Evolutionary conservation across 345 rosid genomes (phyloP).

Genomic region (Lepidium aucheri): DNA sequence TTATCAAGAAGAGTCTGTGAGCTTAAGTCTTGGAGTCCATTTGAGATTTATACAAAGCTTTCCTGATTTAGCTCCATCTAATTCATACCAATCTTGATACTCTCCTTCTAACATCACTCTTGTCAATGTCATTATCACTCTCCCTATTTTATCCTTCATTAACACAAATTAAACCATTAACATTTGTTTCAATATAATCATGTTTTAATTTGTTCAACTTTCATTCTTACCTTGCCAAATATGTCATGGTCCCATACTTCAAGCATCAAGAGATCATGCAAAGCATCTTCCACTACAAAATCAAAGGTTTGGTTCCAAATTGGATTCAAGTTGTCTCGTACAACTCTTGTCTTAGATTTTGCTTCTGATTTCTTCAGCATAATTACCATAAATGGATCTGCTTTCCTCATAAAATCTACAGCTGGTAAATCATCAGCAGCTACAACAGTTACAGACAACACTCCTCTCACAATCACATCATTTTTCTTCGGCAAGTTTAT

Average conservation of each 20-base stretch:
- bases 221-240: slow-evolving; percentile 58
- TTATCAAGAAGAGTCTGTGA: slow-evolving; percentile 34
- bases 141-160: slow-evolving; percentile 66
- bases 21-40: slow-evolving; percentile 66
- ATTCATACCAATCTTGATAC: slow-evolving; percentile 39
- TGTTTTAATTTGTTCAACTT: too few relatives aligned
- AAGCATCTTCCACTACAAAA: slow-evolving; percentile 87
- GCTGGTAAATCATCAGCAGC: slow-evolving; percentile 68
- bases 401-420: slow-evolving; percentile 69
- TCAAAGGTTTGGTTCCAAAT: slow-evolving; percentile 96
- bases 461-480: slow-evolving; percentile 78
- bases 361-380: slow-evolving; percentile 63
- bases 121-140: slow-evolving; percentile 77
- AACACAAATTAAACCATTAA: neutral
- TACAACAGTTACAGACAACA: slow-evolving; percentile 60
- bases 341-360: slow-evolving; percentile 73
- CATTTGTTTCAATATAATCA: neutral
- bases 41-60: slow-evolving; percentile 55
- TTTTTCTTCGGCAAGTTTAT: slow-evolving; percentile 31
- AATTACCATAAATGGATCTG: slow-evolving; percentile 73
- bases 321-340: slow-evolving; percentile 69
- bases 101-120: slow-evolving; percentile 75
- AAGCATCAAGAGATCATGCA: slow-evolving; percentile 66
- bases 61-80: slow-evolving; percentile 69
- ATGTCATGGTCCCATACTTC: slow-evolving; percentile 86